A percentile compares a stretch with the other conserved stretches of the same genome.
These are phyloP conservation scores for Pseudoneurospora amorphoporcata DNA, from an alignment of 495 filamentous ascomycete species.

Conservation along the genomic window DNA sequence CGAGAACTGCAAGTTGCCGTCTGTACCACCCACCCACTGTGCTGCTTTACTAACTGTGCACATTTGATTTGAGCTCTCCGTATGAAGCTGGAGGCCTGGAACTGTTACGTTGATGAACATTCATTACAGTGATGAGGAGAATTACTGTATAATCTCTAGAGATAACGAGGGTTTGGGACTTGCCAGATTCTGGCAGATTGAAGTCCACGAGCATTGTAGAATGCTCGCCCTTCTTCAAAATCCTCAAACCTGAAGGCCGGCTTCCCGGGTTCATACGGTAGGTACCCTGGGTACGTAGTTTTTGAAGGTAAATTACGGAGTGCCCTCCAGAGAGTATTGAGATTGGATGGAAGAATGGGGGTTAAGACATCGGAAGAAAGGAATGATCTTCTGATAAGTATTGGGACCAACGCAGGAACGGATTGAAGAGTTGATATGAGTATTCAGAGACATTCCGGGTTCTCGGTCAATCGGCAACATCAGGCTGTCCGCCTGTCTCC, in stretches of 20 bases:
- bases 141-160: no score
- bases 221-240: no score
- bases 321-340: background rate
- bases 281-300: background rate
- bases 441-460: background rate
- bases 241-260: no score
- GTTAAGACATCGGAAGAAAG: background rate
- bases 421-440: background rate
- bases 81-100: background rate
- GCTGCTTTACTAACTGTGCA: background rate
- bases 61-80: background rate
- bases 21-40: background rate
- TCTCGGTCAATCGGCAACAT: background rate
- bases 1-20: background rate
- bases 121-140: no score
- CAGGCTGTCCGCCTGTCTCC: no score
- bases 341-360: background rate
- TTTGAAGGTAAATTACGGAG: background rate
- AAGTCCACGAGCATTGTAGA: no score
- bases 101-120: background rate
- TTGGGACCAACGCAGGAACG: background rate
- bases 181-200: no score
- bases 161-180: no score
- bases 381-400: background rate
- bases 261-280: no score